These are phyloP conservation scores for Gelatoporia subvermispora DNA, from an alignment of 768 basidiomycete species.

Conservation along the genomic window DNA sequence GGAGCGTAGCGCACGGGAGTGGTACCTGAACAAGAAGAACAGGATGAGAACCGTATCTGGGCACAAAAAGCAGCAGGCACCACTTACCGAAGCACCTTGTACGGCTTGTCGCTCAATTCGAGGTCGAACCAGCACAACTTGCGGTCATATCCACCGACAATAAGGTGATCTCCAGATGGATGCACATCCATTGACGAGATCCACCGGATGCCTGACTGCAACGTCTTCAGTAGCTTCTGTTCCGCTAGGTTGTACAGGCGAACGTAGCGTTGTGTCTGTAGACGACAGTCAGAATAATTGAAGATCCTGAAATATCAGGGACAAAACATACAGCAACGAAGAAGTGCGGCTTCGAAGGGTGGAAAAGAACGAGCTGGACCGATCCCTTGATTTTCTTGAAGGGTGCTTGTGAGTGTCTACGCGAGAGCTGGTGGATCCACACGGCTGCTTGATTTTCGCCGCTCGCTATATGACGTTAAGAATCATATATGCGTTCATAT, in stretches of 20 bases:
- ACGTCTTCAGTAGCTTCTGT: constrained; percentile 90
- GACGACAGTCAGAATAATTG: constrained; percentile 5
- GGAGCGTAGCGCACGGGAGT: constrained; percentile 88
- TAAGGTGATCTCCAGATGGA: constrained; percentile 91
- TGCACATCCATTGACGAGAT: constrained; percentile 97
- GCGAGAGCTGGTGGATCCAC: constrained; percentile 93
- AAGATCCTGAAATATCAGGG: constrained; percentile 8
- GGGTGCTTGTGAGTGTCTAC: constrained; percentile 94
- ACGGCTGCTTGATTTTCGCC: constrained; percentile 75
- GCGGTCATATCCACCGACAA: constrained; percentile 96
- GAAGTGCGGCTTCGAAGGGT: constrained; percentile 91
- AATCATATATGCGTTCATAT: neutral
- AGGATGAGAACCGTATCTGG: constrained; percentile 1
- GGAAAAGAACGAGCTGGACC: constrained; percentile 91
- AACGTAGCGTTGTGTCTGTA: constrained; percentile 92
- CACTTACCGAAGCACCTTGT: constrained; percentile 90
- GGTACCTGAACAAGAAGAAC: constrained; percentile 56
- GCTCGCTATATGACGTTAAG: constrained; percentile 43
- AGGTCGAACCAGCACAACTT: constrained; percentile 99
- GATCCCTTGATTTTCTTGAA: constrained; percentile 93
- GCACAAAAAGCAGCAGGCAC: neutral
- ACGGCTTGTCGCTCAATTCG: constrained; percentile 93
- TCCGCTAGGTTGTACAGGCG: constrained; percentile 91
- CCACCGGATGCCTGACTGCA: constrained; percentile 94
- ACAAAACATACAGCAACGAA: constrained; percentile 81